These are phyloP conservation scores for Podospora tetraspora DNA, from an alignment of 495 filamentous ascomycete species.

Conservation along the genomic window DNA sequence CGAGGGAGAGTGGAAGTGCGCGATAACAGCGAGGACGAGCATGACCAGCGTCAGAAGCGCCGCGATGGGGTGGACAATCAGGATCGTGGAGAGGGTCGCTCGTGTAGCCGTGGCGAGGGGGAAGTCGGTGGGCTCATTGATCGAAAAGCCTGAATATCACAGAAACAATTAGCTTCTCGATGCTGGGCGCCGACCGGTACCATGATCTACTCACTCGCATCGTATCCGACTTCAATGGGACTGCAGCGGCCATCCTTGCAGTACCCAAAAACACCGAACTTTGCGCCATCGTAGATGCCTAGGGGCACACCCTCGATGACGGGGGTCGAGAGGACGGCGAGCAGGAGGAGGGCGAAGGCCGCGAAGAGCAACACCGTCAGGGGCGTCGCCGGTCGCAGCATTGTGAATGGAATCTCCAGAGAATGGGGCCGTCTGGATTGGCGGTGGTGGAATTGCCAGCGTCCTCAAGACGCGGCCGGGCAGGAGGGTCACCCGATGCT, in stretches of 20 bases:
- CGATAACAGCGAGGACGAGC: constrained; percentile 68
- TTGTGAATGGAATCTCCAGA: constrained; percentile 26
- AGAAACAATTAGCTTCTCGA: not conserved
- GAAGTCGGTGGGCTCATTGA: constrained; percentile 50
- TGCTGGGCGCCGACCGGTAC: not conserved
- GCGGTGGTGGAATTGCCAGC: constrained; percentile 23
- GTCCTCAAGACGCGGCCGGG: constrained; percentile 31
- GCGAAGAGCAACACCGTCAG: constrained; percentile 77
- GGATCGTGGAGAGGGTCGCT: constrained; percentile 79
- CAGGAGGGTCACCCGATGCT: constrained; percentile 13
- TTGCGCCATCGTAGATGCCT: constrained; percentile 65
- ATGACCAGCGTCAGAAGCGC: constrained; percentile 81
- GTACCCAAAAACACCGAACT: constrained; percentile 92
- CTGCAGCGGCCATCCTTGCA: constrained; percentile 63
- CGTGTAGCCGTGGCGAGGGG: constrained; percentile 69
- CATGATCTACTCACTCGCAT: constrained; percentile 59
- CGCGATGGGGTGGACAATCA: constrained; percentile 90
- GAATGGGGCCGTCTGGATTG: not conserved
- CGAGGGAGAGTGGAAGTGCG: constrained; percentile 86
- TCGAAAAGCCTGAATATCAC: constrained; percentile 12
- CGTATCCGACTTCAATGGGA: constrained; percentile 77
- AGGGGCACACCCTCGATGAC: constrained; percentile 82
- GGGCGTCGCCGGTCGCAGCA: constrained; percentile 88
- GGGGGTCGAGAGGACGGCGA: constrained; percentile 90
- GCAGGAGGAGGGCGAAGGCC: constrained; percentile 77